Conservation (phyloP, 176 grass and related monocot genomes). For the Eragrostis curvula region DNA sequence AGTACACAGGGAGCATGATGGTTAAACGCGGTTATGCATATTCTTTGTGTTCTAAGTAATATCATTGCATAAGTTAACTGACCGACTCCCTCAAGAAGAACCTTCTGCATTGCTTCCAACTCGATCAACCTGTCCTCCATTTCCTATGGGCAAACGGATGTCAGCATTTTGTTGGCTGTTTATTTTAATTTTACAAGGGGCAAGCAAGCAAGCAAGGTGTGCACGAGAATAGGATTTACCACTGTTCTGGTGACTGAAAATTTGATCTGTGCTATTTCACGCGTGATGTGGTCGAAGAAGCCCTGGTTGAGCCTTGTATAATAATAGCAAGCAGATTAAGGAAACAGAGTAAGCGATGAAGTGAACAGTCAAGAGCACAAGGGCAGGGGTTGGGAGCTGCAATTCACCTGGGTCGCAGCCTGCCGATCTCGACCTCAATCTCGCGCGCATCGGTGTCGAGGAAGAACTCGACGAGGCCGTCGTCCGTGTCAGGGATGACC, state of each 20-base stretch:
- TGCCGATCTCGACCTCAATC: slow-evolving; percentile 85
- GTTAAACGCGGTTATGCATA: not conserved
- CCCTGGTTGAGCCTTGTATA: slow-evolving; percentile 53
- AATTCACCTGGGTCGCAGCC: slow-evolving; percentile 59
- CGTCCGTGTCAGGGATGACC: slow-evolving; percentile 73
- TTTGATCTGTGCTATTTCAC: slow-evolving; percentile 72
- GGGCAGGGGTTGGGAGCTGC: no score
- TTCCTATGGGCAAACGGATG: slow-evolving; percentile 53
- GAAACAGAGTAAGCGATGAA: not conserved
- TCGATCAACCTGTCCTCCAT: slow-evolving; percentile 87
- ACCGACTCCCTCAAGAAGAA: slow-evolving; percentile 86
- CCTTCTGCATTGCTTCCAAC: slow-evolving; percentile 91
- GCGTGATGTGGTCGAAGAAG: slow-evolving; percentile 78
- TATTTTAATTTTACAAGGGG: no score
- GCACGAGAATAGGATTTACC: slow-evolving; percentile 35
- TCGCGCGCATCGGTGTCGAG: slow-evolving; percentile 92
- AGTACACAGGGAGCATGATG: not conserved
- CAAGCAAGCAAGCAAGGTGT: not conserved
- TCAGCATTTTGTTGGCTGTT: no score
- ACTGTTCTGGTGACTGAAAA: slow-evolving; percentile 78
- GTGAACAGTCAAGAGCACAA: not conserved
- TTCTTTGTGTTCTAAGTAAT: no score
- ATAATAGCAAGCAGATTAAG: not conserved
- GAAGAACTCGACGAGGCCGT: slow-evolving; percentile 85
- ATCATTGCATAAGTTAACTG: slow-evolving; percentile 31